A percentile compares a stretch with the other conserved stretches of the same genome.
Evolutionary conservation across 2,329 filamentous ascomycete genomes (phyloP).

Genomic region (Neonectria faginata): DNA sequence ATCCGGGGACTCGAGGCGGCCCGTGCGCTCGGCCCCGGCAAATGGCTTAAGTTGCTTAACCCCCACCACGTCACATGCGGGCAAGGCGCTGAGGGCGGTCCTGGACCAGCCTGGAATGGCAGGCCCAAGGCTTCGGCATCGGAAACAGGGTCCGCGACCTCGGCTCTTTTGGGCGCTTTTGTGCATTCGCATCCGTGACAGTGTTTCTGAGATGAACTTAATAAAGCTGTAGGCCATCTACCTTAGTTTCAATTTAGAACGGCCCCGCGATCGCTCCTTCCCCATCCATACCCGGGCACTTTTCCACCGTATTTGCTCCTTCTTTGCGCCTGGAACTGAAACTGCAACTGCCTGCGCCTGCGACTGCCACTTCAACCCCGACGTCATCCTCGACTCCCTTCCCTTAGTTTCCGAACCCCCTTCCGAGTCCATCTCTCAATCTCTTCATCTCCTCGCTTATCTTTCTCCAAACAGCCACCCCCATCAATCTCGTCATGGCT

Average conservation of each 20-base stretch:
- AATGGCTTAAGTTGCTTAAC: conserved; percentile 24
- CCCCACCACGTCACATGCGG: conserved; percentile 28
- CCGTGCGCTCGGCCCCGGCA: conserved; percentile 18
- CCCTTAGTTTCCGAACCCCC: no score
- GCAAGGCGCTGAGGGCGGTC: conserved; percentile 8
- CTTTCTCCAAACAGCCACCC: background rate
- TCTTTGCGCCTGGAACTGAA: conserved; percentile 11
- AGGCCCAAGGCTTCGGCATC: conserved; percentile 24
- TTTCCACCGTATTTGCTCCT: conserved; percentile 16
- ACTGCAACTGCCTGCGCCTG: background rate
- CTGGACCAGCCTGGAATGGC: conserved; percentile 23
- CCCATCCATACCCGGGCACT: background rate
- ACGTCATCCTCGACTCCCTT: background rate
- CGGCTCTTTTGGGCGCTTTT: conserved; percentile 23
- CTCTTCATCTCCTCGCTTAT: conserved; percentile 2
- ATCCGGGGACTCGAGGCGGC: conserved; percentile 21
- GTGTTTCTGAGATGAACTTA: conserved; percentile 26
- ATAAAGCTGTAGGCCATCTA: conserved; percentile 18
- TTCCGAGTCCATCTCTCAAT: conserved; percentile 7
- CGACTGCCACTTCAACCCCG: background rate
- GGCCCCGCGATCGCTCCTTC: conserved; percentile 21
- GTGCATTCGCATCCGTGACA: conserved; percentile 25
- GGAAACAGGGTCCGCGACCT: conserved; percentile 30
- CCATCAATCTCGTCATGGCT: conserved; percentile 45
- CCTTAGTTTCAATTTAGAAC: conserved; percentile 4